phyloP scores from a whole-genome alignment of 1,284 basidiomycete species.

The Microstroma glucosiphilum region DNA sequence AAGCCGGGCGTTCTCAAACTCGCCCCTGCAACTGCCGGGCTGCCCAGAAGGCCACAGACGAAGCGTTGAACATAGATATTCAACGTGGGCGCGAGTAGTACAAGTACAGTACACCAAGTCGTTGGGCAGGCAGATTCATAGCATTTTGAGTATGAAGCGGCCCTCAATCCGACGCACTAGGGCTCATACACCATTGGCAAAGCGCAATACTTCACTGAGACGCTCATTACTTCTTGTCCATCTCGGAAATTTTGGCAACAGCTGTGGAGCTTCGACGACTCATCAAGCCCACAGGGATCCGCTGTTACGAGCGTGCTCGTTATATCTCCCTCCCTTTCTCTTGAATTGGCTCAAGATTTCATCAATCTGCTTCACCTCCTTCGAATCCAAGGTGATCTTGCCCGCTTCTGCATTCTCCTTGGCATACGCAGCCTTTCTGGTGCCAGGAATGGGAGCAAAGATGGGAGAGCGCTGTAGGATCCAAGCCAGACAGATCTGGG shows the following conservation, averaged over 20 bases:
- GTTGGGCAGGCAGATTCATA: neutral
- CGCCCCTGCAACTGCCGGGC: neutral
- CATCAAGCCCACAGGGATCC: slow-evolving; percentile 16
- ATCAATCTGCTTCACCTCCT: slow-evolving; percentile 37
- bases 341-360: slow-evolving; percentile 19
- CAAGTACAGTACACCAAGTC: too few species aligned
- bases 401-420: slow-evolving; percentile 41
- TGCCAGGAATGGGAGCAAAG: slow-evolving; percentile 58
- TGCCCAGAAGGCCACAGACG: neutral
- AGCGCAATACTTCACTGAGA: too few species aligned
- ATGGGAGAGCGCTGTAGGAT: slow-evolving; percentile 54
- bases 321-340: slow-evolving; percentile 22
- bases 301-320: slow-evolving; percentile 15
- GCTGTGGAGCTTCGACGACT: too few species aligned
- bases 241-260: too few species aligned
- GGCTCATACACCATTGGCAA: too few species aligned
- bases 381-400: slow-evolving; percentile 25
- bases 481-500: slow-evolving; percentile 63
- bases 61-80: neutral
- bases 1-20: neutral
- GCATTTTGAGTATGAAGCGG: too few species aligned
- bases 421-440: slow-evolving; percentile 45
- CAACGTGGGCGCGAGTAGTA: too few species aligned
- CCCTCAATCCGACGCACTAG: too few species aligned
- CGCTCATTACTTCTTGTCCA: too few species aligned